Conservation (phyloP, 2,329 filamentous ascomycete genomes). For the Sclerotinia glacialis region DNA sequence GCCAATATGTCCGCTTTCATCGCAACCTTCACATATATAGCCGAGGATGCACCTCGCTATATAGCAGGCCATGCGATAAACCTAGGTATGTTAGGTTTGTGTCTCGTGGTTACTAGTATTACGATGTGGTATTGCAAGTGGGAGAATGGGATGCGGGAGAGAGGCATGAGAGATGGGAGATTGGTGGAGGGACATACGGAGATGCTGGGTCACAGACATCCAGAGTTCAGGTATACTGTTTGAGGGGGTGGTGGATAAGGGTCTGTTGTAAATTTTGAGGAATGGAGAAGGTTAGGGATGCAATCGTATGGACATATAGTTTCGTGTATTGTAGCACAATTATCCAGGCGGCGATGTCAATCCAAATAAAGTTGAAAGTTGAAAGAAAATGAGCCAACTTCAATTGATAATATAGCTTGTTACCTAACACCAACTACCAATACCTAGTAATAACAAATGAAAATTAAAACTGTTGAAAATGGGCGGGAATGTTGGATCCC, state of each 20-base stretch:
- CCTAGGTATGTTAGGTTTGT: slow-evolving; percentile 67
- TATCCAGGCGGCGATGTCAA: neutral
- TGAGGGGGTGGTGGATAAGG: slow-evolving; percentile 36
- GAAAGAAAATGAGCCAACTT: neutral
- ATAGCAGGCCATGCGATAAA: slow-evolving; percentile 72
- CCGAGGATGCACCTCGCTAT: slow-evolving; percentile 53
- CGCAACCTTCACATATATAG: slow-evolving; percentile 60
- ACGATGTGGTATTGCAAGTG: slow-evolving; percentile 60
- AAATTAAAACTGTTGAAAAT: slow-evolving; percentile 1
- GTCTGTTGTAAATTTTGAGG: too few relatives aligned
- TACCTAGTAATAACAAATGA: neutral
- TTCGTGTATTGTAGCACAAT: neutral
- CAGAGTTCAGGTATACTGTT: slow-evolving; percentile 68
- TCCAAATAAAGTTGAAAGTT: neutral
- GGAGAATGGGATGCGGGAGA: slow-evolving; percentile 66
- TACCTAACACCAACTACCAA: slow-evolving; percentile 6
- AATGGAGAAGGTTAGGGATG: neutral
- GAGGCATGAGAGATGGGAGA: slow-evolving; percentile 61
- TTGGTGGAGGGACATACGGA: slow-evolving; percentile 59
- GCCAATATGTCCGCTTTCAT: slow-evolving; percentile 76
- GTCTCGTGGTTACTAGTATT: slow-evolving; percentile 65
- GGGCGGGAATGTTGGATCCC: slow-evolving; percentile 17
- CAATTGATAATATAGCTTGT: neutral
- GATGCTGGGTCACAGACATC: slow-evolving; percentile 67
- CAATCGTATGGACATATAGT: neutral